phyloP scores from a whole-genome alignment of 805 yeast species.

The Yamadazyma phyllophila region DNA sequence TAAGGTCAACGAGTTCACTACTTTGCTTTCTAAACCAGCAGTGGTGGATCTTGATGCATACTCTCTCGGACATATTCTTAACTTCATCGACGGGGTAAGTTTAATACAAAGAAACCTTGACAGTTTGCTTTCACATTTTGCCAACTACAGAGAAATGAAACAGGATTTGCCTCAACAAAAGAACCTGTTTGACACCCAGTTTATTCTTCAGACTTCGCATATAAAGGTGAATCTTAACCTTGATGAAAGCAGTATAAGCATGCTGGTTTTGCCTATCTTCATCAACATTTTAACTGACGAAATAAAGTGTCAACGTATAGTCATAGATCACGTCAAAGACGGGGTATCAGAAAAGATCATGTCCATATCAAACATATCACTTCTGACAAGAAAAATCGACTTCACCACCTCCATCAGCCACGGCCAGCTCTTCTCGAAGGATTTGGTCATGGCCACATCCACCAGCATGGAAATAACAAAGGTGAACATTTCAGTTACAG shows the following conservation, averaged over 20 bases:
- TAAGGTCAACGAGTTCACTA: constrained; percentile 13
- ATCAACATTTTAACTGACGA: constrained; percentile 33
- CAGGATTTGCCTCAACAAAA: background rate
- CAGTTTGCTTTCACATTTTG: constrained; percentile 4
- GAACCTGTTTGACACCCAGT: constrained; percentile 15
- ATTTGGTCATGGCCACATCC: constrained; percentile 16
- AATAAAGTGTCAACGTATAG: constrained; percentile 29
- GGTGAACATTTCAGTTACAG: constrained; percentile 1
- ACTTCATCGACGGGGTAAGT: constrained; percentile 2
- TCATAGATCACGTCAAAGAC: background rate
- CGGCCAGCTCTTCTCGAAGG: constrained; percentile 18
- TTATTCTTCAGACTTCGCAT: constrained; percentile 41
- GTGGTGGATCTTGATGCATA: constrained; percentile 8
- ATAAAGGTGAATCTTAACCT: constrained; percentile 25
- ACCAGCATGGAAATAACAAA: constrained; percentile 8
- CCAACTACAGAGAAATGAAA: constrained; percentile 4
- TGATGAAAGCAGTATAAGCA: constrained; percentile 17
- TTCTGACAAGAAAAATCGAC: constrained; percentile 23
- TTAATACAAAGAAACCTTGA: background rate
- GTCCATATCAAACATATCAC: constrained; percentile 23
- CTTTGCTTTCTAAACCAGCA: constrained; percentile 13
- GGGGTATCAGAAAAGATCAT: constrained; percentile 13
- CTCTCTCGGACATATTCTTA: constrained; percentile 1
- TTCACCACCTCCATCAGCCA: constrained; percentile 23
- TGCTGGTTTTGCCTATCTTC: constrained; percentile 43